A percentile compares a stretch with the other conserved stretches of the same genome.
phyloP scores from a whole-genome alignment of 768 basidiomycete species.

The Brasilioporus rufonigricans region DNA sequence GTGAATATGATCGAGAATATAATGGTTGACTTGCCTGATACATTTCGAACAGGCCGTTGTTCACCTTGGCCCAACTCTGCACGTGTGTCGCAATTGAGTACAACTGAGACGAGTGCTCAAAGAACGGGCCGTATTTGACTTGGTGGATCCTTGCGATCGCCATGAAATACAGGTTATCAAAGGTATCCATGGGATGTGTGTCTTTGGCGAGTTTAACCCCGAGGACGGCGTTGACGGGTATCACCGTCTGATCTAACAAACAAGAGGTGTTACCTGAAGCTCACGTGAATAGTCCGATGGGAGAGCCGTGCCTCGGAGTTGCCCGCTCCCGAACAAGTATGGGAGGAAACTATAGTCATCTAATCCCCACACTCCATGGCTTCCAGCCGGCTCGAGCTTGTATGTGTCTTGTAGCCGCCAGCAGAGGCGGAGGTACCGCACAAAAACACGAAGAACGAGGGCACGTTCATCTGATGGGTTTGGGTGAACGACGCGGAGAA shows the following conservation, averaged over 20 bases:
- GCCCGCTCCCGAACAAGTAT: conserved; percentile 88
- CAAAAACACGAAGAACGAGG: conserved; percentile 59
- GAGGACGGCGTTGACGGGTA: conserved; percentile 66
- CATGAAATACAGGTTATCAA: conserved; percentile 78
- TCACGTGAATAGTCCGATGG: background rate
- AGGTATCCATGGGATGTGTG: conserved; percentile 20
- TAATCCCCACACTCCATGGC: conserved; percentile 97
- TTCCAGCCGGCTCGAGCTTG: conserved; percentile 91
- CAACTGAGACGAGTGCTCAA: conserved; percentile 90
- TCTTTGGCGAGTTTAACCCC: conserved; percentile 41
- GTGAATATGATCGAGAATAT: conserved; percentile 3
- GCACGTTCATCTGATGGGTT: conserved; percentile 58
- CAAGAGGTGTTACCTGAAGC: conserved; percentile 1
- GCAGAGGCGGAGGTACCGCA: conserved; percentile 76
- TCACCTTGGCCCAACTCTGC: conserved; percentile 88
- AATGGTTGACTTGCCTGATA: conserved; percentile 62
- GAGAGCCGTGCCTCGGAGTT: conserved; percentile 65
- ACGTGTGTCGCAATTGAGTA: conserved; percentile 86
- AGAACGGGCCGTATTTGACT: conserved; percentile 85
- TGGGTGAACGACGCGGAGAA: conserved; percentile 63
- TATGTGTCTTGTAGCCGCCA: conserved; percentile 89
- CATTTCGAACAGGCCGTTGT: conserved; percentile 92
- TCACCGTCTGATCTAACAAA: conserved; percentile 53
- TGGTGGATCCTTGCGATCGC: conserved; percentile 73
- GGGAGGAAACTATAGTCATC: conserved; percentile 90